Conservation (phyloP, 2,329 filamentous ascomycete species). For the Ilyonectria destructans region DNA sequence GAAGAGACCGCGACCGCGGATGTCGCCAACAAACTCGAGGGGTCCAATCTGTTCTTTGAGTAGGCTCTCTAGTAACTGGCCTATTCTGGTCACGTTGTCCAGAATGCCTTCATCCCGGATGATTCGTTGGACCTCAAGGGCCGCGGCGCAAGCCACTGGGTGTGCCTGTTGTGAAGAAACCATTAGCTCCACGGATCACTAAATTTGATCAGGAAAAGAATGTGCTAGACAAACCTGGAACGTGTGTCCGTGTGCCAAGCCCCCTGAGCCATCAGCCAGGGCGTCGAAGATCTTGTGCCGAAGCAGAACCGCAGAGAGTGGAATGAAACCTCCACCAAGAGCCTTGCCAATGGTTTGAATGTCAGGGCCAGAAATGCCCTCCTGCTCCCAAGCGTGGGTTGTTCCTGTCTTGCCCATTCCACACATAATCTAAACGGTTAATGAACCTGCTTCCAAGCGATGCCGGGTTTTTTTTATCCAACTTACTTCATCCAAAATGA, state of each 20-base stretch:
- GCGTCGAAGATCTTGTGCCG: conserved; percentile 48
- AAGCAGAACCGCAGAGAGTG: conserved; percentile 69
- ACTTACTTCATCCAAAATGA: conserved; percentile 68
- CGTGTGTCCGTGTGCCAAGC: conserved; percentile 72
- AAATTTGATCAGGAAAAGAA: no score
- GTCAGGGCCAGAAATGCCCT: conserved; percentile 60
- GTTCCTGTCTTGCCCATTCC: conserved; percentile 73
- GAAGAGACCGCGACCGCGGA: conserved; percentile 54
- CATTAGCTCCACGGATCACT: not conserved
- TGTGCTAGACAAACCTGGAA: conserved; percentile 50
- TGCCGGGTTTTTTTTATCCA: not conserved
- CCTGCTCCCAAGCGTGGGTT: conserved; percentile 71
- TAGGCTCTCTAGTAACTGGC: not conserved
- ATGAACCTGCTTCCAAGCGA: not conserved
- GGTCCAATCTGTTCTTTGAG: not conserved
- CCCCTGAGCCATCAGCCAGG: conserved; percentile 24
- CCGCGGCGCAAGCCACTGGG: conserved; percentile 56
- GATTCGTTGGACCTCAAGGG: conserved; percentile 57
- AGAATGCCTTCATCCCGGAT: conserved; percentile 35
- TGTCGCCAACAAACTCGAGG: conserved; percentile 9
- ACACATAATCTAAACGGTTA: conserved; percentile 64
- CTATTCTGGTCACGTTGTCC: not conserved
- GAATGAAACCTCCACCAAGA: conserved; percentile 69
- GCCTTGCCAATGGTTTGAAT: conserved; percentile 74
- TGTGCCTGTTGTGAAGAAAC: conserved; percentile 48